These are phyloP conservation scores for Neopestalotiopsis sp. DNA, from an alignment of 2,329 filamentous ascomycete species.

Conservation along the genomic window DNA sequence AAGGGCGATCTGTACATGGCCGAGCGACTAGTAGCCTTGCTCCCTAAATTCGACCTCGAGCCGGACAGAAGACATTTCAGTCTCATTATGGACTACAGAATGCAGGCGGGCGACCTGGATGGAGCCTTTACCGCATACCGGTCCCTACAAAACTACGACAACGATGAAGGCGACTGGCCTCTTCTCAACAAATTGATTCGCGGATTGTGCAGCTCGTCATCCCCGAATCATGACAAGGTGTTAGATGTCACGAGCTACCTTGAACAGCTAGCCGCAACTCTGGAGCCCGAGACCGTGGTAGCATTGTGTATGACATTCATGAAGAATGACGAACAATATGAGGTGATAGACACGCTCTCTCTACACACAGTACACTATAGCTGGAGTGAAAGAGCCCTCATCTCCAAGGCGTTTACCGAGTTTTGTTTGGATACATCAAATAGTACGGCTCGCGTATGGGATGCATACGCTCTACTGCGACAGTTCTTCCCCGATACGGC, in stretches of 20 bases:
- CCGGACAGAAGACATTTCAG: slow-evolving; percentile 75
- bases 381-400: slow-evolving; percentile 68
- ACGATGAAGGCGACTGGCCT: slow-evolving; percentile 63
- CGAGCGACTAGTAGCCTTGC: slow-evolving; percentile 74
- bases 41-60: slow-evolving; percentile 66
- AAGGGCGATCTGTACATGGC: slow-evolving; percentile 73
- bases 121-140: slow-evolving; percentile 72
- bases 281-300: slow-evolving; percentile 78
- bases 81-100: slow-evolving; percentile 76
- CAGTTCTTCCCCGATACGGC: slow-evolving; percentile 71
- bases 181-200: slow-evolving; percentile 76
- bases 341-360: slow-evolving; percentile 83
- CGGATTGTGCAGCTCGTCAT: slow-evolving; percentile 65
- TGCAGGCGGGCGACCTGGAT: slow-evolving; percentile 75
- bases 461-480: slow-evolving; percentile 68
- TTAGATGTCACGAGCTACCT: slow-evolving; percentile 76
- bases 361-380: slow-evolving; percentile 75
- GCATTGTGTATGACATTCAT: slow-evolving; percentile 77
- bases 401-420: slow-evolving; percentile 69
- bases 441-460: slow-evolving; percentile 69
- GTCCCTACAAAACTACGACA: slow-evolving; percentile 61
- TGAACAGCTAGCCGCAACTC: slow-evolving; percentile 70
- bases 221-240: slow-evolving; percentile 72
- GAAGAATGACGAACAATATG: slow-evolving; percentile 75
- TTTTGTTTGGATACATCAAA: slow-evolving; percentile 70